phyloP scores from a whole-genome alignment of 345 rosid species.

The Kandelia obovata region DNA sequence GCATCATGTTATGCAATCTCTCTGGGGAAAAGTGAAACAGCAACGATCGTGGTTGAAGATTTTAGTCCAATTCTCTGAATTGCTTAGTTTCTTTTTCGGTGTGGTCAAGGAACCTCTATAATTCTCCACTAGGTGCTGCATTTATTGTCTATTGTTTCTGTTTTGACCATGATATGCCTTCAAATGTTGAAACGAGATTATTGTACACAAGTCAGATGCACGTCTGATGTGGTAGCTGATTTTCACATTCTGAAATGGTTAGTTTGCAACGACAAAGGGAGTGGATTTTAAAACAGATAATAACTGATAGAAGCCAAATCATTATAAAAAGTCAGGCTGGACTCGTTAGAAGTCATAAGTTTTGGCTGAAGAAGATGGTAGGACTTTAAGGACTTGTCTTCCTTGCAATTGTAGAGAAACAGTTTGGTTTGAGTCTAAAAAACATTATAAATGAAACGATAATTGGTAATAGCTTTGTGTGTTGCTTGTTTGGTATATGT shows the following conservation, averaged over 20 bases:
- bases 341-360: neutral
- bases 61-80: neutral
- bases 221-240: neutral
- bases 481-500: no score
- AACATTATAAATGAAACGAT: no score
- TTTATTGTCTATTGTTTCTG: neutral
- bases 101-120: neutral
- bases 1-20: neutral
- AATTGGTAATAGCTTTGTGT: no score
- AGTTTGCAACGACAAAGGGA: neutral
- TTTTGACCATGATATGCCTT: neutral
- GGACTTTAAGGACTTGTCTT: neutral
- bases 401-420: neutral
- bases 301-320: neutral
- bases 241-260: neutral
- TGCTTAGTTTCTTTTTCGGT: neutral
- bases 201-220: neutral
- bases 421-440: no score
- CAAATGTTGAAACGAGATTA: neutral
- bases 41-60: neutral
- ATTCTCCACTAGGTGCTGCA: neutral
- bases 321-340: conserved; percentile 1
- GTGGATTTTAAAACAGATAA: neutral
- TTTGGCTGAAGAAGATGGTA: no score
- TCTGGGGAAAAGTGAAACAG: neutral